These are phyloP conservation scores for Saturnispora saitoi DNA, from an alignment of 805 yeast species.

Conservation along the genomic window DNA sequence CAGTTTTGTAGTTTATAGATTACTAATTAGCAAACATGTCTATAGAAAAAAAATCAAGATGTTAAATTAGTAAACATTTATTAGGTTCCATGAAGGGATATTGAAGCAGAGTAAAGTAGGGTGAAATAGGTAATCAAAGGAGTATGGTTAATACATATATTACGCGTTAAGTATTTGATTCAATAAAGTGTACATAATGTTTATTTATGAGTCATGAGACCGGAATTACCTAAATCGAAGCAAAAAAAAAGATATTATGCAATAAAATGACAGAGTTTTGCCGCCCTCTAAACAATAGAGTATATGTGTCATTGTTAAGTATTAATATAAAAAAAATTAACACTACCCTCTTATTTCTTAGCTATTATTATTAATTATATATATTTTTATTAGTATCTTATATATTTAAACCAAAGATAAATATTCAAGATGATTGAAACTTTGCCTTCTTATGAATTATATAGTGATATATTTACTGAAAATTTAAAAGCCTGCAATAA, in stretches of 20 bases:
- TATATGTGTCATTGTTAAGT: neutral
- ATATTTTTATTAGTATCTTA: neutral
- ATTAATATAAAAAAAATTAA: neutral
- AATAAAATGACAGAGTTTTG: neutral
- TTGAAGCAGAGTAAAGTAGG: too few relatives aligned
- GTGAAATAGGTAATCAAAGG: too few relatives aligned
- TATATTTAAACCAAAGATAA: neutral
- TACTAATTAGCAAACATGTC: too few relatives aligned
- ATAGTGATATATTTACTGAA: neutral
- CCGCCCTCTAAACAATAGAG: neutral
- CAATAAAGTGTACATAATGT: neutral
- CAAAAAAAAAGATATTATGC: neutral
- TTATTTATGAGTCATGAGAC: neutral
- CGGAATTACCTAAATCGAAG: neutral
- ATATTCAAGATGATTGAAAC: slow-evolving; percentile 1
- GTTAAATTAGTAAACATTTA: too few relatives aligned
- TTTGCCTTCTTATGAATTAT: slow-evolving; percentile 2
- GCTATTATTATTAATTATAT: neutral
- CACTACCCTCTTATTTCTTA: neutral
- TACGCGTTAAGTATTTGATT: too few relatives aligned
- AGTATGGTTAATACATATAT: too few relatives aligned
- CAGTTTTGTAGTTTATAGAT: too few relatives aligned
- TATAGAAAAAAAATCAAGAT: too few relatives aligned
- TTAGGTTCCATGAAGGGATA: too few relatives aligned
- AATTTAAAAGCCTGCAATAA: neutral